Conservation (phyloP, 805 yeast genomes). For the Candida sphagnicola region DNA sequence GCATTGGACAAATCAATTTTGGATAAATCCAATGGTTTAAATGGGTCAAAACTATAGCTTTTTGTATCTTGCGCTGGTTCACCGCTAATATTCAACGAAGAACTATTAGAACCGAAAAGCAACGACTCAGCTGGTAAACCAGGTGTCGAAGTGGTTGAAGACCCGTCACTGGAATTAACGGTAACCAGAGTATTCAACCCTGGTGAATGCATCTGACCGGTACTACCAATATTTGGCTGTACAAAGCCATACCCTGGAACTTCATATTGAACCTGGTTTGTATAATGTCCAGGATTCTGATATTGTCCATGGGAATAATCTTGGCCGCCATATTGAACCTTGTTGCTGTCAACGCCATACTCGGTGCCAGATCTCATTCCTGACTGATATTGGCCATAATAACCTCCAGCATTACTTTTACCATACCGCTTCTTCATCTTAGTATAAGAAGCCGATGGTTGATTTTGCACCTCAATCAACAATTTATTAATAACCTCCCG, state of each 20-base stretch:
- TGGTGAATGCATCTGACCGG: not conserved
- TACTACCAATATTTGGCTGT: not conserved
- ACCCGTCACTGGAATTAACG: not conserved
- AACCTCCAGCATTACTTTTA: not conserved
- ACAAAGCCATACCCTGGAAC: not conserved
- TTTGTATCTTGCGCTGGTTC: not conserved
- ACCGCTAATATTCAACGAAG: not conserved
- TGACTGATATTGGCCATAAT: not conserved
- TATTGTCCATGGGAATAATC: not conserved
- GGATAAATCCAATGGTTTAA: slow-evolving; percentile 11
- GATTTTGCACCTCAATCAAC: slow-evolving; percentile 29
- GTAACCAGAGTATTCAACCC: not conserved
- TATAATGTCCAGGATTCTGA: not conserved
- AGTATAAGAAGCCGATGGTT: slow-evolving; percentile 15
- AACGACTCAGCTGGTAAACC: not conserved
- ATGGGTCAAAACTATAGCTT: slow-evolving; percentile 24
- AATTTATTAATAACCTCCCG: slow-evolving; percentile 28
- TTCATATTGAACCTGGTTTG: not conserved
- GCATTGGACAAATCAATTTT: slow-evolving; percentile 9
- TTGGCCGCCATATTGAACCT: not conserved
- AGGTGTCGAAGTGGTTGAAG: slow-evolving; percentile 1
- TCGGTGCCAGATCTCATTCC: not conserved
- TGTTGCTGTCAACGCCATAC: not conserved
- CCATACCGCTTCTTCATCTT: not conserved
- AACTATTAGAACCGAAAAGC: not conserved